phyloP scores from a whole-genome alignment of 805 yeast species.

The Lachancea dasiensis region DNA sequence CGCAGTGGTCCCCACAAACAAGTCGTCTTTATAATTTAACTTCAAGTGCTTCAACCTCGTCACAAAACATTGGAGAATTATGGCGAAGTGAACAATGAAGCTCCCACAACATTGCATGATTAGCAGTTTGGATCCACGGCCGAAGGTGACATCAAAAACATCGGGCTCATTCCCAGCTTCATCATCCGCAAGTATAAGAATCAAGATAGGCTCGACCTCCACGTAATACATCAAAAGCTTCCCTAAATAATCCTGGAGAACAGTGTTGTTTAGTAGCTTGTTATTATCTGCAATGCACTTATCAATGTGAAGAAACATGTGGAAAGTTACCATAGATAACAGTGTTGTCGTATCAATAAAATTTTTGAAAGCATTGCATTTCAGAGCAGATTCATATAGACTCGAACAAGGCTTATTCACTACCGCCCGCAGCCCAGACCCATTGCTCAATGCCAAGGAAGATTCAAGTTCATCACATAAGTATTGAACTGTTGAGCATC shows the following conservation, averaged over 20 bases:
- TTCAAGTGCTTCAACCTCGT: constrained; percentile 30
- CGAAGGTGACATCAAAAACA: constrained; percentile 14
- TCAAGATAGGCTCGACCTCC: constrained; percentile 16
- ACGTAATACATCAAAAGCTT: constrained; percentile 15
- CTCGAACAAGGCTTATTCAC: constrained; percentile 20
- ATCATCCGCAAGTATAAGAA: constrained; percentile 10
- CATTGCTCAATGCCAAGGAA: constrained; percentile 31
- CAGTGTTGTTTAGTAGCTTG: constrained; percentile 13
- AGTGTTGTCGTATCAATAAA: constrained; percentile 26
- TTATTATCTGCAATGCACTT: constrained; percentile 8
- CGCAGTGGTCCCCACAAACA: no score
- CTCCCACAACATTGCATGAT: constrained; percentile 16
- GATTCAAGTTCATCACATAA: constrained; percentile 36
- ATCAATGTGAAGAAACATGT: constrained; percentile 20
- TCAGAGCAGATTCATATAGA: constrained; percentile 17
- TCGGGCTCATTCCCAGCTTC: background rate
- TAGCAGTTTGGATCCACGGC: constrained; percentile 13
- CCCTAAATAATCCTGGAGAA: constrained; percentile 21
- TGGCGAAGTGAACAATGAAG: constrained; percentile 13
- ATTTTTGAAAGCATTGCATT: constrained; percentile 24
- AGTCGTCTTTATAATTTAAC: no score
- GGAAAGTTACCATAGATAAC: constrained; percentile 22
- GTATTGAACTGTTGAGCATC: constrained; percentile 34
- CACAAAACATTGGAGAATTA: constrained; percentile 17
- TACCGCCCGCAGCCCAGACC: constrained; percentile 26